phyloP scores from a whole-genome alignment of 495 filamentous ascomycete genomes.

The Podospora didyma region DNA sequence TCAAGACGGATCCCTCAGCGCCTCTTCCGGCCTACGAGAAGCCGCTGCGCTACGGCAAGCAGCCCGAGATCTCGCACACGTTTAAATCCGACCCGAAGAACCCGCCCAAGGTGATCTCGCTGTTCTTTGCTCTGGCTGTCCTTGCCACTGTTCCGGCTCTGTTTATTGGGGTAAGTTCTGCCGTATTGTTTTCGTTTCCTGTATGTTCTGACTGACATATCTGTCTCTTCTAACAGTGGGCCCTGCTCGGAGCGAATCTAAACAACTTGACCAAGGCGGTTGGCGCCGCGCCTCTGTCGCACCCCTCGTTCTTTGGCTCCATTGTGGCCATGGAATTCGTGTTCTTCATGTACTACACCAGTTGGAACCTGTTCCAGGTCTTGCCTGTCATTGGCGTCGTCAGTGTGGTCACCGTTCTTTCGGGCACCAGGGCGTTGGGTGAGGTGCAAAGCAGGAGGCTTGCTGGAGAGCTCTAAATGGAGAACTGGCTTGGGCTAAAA shows the following conservation, averaged over 20 bases:
- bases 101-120: slow-evolving; percentile 76
- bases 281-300: slow-evolving; percentile 66
- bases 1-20: slow-evolving; percentile 52
- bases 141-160: slow-evolving; percentile 67
- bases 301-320: slow-evolving; percentile 77
- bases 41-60: slow-evolving; percentile 75
- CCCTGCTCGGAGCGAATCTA: slow-evolving; percentile 77
- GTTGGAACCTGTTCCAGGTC: slow-evolving; percentile 89
- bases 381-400: slow-evolving; percentile 68
- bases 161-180: slow-evolving; percentile 59
- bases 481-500: not conserved
- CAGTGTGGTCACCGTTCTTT: slow-evolving; percentile 71
- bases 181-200: not conserved
- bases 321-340: slow-evolving; percentile 82
- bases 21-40: slow-evolving; percentile 59
- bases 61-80: slow-evolving; percentile 83
- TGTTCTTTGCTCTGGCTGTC: slow-evolving; percentile 71
- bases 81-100: slow-evolving; percentile 77
- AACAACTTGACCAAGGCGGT: slow-evolving; percentile 73
- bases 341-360: slow-evolving; percentile 92
- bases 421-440: slow-evolving; percentile 84
- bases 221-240: slow-evolving; percentile 54
- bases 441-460: slow-evolving; percentile 88
- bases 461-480: slow-evolving; percentile 59
- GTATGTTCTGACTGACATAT: not conserved